Base-by-base conservation (phyloP, 345 rosid genomes). In the Melastoma malabathricum region DNA sequence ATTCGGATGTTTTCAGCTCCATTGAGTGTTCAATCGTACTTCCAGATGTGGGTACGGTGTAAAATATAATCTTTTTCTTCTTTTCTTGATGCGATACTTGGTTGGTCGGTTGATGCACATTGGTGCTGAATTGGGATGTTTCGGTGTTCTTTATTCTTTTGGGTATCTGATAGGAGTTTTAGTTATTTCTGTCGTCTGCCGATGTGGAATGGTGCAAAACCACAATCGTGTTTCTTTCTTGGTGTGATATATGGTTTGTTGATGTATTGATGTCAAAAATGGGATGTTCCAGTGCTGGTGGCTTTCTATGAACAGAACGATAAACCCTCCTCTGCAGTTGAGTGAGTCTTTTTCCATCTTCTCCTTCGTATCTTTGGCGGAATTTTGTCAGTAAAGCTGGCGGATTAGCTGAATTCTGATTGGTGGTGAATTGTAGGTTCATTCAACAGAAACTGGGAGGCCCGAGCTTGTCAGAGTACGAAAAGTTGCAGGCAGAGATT, bases 291-390 rank as follows among this genome's bases (percentile, higher is more conserved):
- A 90, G 95, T 82, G 65, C 70, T 90, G 59, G 95, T 84, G 61
- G 65, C 89, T 23, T 69, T 86, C 50, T 90, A 86, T 67, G 98
- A 90, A 75, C 87, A 90, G 62, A 77, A 82, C 68, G 96, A 86
- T 66, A 84, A 84, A 61, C 98, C 95, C 57, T 78, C 87, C 39
- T 86, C 96, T 49, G 95, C 93, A 51, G 67, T 77, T 52, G 98
- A 90, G 94, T 86, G 70, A 75, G 98, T 84, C 50, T 20, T 18
- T 10, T 13, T 31, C n/a, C 31, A 54, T 5, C 14, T 1, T 15
- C 44, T 22, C 15, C 8, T 17, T 16, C 56, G 7, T 10, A 14
- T 52, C 39, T 14, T 4, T 50, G 31, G 16, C 44, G 5, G 55
- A 34, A 51, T 51, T 17, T 10, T 14, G 44, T 51, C 16, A 16